Evolutionary conservation across 192 early-diverging fungal species (phyloP).

Genomic region (Coemansia sp.): DNA sequence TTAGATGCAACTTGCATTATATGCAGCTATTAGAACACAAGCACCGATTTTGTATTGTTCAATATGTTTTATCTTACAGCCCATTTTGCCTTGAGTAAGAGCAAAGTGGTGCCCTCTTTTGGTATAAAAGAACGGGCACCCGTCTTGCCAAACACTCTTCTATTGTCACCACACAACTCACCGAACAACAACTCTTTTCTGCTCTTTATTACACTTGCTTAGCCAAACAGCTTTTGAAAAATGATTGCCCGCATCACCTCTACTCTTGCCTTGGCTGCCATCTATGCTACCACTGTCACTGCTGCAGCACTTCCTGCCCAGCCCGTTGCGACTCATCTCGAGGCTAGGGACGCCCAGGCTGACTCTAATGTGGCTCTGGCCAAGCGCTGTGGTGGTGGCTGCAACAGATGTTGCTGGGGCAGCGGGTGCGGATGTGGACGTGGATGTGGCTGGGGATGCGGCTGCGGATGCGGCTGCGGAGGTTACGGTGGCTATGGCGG

Average conservation of each 20-base stretch:
- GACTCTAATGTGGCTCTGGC: background rate
- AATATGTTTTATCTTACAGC: too few species aligned
- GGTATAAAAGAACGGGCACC: too few species aligned
- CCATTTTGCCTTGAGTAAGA: too few species aligned
- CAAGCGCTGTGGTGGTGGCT: background rate
- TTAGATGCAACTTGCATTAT: too few species aligned
- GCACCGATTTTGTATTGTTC: too few species aligned
- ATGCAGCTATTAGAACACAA: too few species aligned
- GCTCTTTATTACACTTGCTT: background rate
- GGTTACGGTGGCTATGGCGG: background rate
- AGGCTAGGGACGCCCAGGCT: background rate
- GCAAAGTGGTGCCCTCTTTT: too few species aligned
- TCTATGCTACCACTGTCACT: background rate
- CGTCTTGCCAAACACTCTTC: too few species aligned
- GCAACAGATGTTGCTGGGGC: too few species aligned
- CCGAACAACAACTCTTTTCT: too few species aligned
- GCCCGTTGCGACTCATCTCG: background rate
- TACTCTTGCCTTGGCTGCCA: background rate
- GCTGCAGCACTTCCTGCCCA: background rate
- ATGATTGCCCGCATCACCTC: background rate
- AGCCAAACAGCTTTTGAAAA: background rate
- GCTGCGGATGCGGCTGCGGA: background rate
- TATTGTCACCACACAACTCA: too few species aligned
- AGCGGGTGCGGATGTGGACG: background rate
- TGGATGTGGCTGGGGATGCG: background rate